phyloP scores from a whole-genome alignment of 805 yeast species.

The Monosporozyma solicola region DNA sequence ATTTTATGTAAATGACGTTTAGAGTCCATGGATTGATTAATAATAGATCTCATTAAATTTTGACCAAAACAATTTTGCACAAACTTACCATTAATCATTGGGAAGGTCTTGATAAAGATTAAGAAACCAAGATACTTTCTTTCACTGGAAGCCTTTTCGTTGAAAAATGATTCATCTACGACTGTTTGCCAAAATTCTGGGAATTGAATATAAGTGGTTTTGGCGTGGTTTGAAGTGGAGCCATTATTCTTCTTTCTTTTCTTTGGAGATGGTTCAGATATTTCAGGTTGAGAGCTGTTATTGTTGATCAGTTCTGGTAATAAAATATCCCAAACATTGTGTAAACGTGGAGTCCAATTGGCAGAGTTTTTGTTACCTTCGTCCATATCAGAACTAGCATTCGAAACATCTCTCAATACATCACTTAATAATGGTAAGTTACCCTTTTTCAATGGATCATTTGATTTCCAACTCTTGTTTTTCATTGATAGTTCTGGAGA shows the following conservation, averaged over 20 bases:
- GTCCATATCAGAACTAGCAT: slow-evolving; percentile 23
- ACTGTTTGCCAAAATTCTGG: slow-evolving; percentile 71
- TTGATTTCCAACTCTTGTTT: slow-evolving; percentile 49
- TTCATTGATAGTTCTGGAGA: slow-evolving; percentile 9
- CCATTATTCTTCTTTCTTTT: slow-evolving; percentile 34
- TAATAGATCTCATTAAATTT: slow-evolving; percentile 61
- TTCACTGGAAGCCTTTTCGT: slow-evolving; percentile 71
- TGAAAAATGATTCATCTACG: slow-evolving; percentile 73
- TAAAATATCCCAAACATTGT: slow-evolving; percentile 65
- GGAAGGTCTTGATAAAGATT: slow-evolving; percentile 46
- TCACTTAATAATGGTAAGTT: slow-evolving; percentile 54
- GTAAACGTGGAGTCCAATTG: slow-evolving; percentile 66
- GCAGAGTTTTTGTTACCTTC: slow-evolving; percentile 41
- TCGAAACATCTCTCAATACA: slow-evolving; percentile 50
- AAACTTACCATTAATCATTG: slow-evolving; percentile 16
- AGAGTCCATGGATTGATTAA: slow-evolving; percentile 64
- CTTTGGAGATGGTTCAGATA: slow-evolving; percentile 24
- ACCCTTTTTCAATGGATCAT: slow-evolving; percentile 65
- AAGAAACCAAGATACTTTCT: slow-evolving; percentile 83
- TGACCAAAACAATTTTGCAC: slow-evolving; percentile 39
- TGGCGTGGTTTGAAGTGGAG: slow-evolving; percentile 14
- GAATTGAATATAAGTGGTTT: slow-evolving; percentile 29
- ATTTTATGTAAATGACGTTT: slow-evolving; percentile 60
- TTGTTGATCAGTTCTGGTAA: slow-evolving; percentile 34
- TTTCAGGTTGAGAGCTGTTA: slow-evolving; percentile 9